Base-by-base conservation (phyloP, 768 basidiomycete genomes). In the Inosperma sp. region DNA sequence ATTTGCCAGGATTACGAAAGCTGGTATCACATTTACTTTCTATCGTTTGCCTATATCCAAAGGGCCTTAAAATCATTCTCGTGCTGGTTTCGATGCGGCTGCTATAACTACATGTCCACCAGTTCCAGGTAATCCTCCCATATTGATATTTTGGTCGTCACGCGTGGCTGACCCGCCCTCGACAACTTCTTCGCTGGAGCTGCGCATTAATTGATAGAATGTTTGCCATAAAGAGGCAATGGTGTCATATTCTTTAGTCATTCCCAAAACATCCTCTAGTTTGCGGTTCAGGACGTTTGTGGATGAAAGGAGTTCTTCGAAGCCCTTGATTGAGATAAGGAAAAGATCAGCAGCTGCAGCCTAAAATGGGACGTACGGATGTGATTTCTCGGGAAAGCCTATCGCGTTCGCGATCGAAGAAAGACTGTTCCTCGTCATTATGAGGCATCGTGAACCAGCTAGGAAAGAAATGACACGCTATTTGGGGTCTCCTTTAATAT, bases 211-310 rank as follows among this genome's bases (percentile, higher is more conserved):
- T 51, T 83, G 71, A 59, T 89, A 83, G 57, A 91, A 92, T 58
- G 78, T 81, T 52, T 82, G 77, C 91, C 92, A 94, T 42, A 96
- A 72, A 2, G 80, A 75, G 3, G 93, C 89, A 34, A 94, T 90
- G 2, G 87, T 93, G 44, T 86, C 81, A 65, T 95, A 93, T 73
- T 94, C 93, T 51, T 83, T 84, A 5, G 93, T 93, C 81, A 95
- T 94, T 8, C 89, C 89, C 21, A 86, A 71, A 2, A 93, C 91
- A 63, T 96, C 92, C 67, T 97, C 93, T 14, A 95, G 77, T 62
- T 92, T 93, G 55, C 93, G 82, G 64, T 95, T 95, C 17, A 93
- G 71, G 22, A 79, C 80, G 61, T 97, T 97, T 52, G 86, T 84
- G 7, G 88, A 83, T 4, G 85, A 85, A 14, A 97, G 71, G 3